Base-by-base conservation (phyloP, 805 yeast species). In the Debaryomyces prosopidis region DNA sequence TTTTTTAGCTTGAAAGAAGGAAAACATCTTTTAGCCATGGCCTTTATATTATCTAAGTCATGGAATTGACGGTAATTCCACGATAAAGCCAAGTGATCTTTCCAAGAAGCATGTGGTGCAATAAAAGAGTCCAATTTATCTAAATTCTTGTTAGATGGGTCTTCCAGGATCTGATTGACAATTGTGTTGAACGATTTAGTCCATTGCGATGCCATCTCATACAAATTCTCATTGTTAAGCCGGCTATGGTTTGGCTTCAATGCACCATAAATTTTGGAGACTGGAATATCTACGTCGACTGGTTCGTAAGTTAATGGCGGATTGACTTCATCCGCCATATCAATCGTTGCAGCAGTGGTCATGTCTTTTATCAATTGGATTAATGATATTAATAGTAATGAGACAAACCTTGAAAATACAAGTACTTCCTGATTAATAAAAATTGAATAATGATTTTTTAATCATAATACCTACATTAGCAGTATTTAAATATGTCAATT, bases 51-150 rank as follows among this genome's bases (percentile, higher is more conserved):
- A 0, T 58, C 58, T 6, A 60, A 52, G n/a, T 68, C 69, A 18
- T 62, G 51, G 47, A 55, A 63, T 44, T 62, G 64, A 31, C 63
- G 65, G 28, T 66, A 49, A 36, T 70, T 70, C 59, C 64, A 56
- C 17, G 59, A 53, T 27, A 69, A 52, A 14, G 62, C 49, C 30
- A 67, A 51, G 48, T 69, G 73, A 47, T 71, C 76, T 48, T 65
- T 65, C 76, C 75, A 69, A 31, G 60, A 47, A 1, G 63, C 54
- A 45, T 65, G 48, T 2, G 36, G 19, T 11, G 55, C 33, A 18
- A 67, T 42, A 20, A 65, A 51, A 42, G 54, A 46, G 36, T 55
- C 62, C 40, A 65, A 42, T 4, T 36, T 37, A 5, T 44, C 31
- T 15, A 35, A n/a, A 27, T 37, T 36, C 10, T 18, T 16, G 4